Evolutionary conservation across 129 eudicot species (phyloP).

Genomic region (Pulicaria dysenterica): DNA sequence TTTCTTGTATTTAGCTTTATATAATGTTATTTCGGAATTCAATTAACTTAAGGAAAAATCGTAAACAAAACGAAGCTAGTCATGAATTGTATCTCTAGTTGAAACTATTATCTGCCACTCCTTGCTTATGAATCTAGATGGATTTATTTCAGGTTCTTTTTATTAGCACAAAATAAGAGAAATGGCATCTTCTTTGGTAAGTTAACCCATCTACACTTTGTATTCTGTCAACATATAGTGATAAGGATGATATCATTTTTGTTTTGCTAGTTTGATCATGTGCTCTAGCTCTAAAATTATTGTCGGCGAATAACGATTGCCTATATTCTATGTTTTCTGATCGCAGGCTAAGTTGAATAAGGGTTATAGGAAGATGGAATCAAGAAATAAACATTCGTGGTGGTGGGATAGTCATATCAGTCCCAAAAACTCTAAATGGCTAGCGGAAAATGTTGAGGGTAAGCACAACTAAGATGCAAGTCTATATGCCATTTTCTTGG

Average conservation of each 20-base stretch:
- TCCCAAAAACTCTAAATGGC: constrained; percentile 89
- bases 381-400: constrained; percentile 90
- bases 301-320: not conserved
- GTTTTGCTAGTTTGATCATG: constrained; percentile 3
- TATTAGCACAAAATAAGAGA: constrained; percentile 28
- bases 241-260: not conserved
- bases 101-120: not conserved
- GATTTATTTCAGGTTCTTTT: constrained; percentile 30
- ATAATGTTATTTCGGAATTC: not conserved
- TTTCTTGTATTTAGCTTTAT: constrained; percentile 11
- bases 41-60: constrained; percentile 12
- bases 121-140: not conserved
- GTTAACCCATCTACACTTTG: constrained; percentile 18
- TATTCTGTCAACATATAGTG: not conserved
- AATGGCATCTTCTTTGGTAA: constrained; percentile 53
- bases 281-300: not conserved
- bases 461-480: constrained; percentile 24
- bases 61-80: not conserved
- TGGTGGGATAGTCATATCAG: constrained; percentile 98
- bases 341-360: constrained; percentile 55
- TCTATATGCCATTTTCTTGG: not conserved
- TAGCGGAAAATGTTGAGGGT: constrained; percentile 92
- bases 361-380: constrained; percentile 56
- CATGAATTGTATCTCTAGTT: too few relatives aligned
- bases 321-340: not conserved